Evolutionary conservation across 805 yeast genomes (phyloP), one percentile per base, ranked within the genome.

Genomic region (Cyberlindnera maclurae): DNA sequence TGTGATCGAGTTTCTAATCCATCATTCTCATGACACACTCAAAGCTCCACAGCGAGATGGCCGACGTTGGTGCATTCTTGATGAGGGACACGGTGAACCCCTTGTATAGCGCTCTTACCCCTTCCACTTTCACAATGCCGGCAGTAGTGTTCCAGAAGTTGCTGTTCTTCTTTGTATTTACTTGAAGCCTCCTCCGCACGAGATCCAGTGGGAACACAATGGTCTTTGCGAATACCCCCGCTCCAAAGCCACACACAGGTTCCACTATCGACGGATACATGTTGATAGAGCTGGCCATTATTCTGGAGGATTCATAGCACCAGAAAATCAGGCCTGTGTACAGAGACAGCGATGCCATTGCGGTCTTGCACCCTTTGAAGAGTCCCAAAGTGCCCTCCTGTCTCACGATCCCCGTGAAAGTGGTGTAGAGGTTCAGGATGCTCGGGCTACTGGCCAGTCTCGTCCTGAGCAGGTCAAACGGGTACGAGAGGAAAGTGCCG

Each of bases 391-490:
- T 10, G 1, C 81, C 79, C 34, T 71, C 75, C 0, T 52, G 41
- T 3, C 7, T 22, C 52, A 62, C 55, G 3, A 73, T 70, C 1
- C 49, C 50, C 1, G 33, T 24, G 1, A 69, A 39, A 0, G 70
- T 57, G 12, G 42, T 28, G 8, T 59, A 32, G 0, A 58, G 44
- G 15, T 39, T 40, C 22, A 41, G 39, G 31, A 38, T 40, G 6
- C 37, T 28, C 7, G 63, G 61, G 51, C 78, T 78, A 3, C 89
- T 90, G 1, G 87, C 95, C 36, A 88, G 70, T 38, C 95, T 66
- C 0, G 98, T 93, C 37, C 98, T 63, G 31, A 93, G 60, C n/a
- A 87, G 68, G 58, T 93, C 98, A 51, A 86, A 78, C 1, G 98
- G 98, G 55, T 93, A 93, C 2, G 97, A 83, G 1, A 65, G 55